Conservation (phyloP, 805 yeast genomes). For the Lipomyces chichibuensis region DNA sequence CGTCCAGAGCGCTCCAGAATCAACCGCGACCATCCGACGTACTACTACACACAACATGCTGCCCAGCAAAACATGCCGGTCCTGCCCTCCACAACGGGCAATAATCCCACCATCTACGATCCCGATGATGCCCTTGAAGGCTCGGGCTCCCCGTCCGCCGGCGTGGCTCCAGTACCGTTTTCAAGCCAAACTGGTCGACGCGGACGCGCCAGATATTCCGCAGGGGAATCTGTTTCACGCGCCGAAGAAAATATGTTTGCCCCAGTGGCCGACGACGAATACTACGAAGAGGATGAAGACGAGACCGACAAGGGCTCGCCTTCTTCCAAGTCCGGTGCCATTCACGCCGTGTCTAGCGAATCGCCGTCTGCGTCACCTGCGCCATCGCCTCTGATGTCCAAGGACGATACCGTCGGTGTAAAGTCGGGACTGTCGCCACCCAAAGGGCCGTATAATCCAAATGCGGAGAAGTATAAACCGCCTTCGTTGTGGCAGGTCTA, state of each 20-base stretch:
- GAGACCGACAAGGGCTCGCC: constrained; percentile 26
- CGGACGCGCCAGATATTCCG: neutral
- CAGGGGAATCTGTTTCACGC: neutral
- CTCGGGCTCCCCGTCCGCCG: constrained; percentile 7
- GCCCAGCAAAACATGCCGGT: constrained; percentile 66
- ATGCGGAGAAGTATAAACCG: constrained; percentile 20
- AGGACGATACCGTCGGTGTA: neutral
- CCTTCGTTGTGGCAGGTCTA: constrained; percentile 71
- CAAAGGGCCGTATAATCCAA: neutral
- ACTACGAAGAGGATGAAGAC: constrained; percentile 20
- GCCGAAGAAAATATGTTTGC: constrained; percentile 1
- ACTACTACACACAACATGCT: constrained; percentile 73
- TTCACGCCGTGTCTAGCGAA: neutral
- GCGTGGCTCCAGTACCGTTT: neutral
- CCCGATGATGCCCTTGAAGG: constrained; percentile 12
- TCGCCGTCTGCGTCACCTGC: constrained; percentile 1
- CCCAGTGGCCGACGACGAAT: constrained; percentile 6
- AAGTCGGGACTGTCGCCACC: neutral
- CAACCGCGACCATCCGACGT: constrained; percentile 71
- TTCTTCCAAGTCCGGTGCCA: constrained; percentile 9
- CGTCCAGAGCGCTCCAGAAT: constrained; percentile 79
- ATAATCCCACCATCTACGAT: constrained; percentile 53
- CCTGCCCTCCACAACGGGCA: constrained; percentile 72
- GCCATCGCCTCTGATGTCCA: neutral
- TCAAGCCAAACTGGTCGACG: neutral